Percentiles rank a stretch among this genome's conserved stretches.
These are phyloP conservation scores for Chrysosporium keratinophilum DNA, from an alignment of 2,329 filamentous ascomycete species.

Conservation along the genomic window DNA sequence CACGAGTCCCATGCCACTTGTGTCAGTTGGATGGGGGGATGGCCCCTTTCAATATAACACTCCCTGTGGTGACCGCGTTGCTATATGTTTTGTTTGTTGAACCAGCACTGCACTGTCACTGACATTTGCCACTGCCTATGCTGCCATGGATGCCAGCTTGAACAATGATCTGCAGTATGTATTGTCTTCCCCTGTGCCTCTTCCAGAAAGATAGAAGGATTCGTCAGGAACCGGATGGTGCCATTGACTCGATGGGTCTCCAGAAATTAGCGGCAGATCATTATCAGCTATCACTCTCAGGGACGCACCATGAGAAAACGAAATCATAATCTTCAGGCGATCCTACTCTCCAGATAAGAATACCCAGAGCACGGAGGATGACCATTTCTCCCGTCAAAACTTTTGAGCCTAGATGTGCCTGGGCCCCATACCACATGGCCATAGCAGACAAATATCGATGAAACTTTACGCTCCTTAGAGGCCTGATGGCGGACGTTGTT, in stretches of 20 bases:
- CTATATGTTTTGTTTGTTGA: neutral
- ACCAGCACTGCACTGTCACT: neutral
- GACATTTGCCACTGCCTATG: neutral
- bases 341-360: neutral
- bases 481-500: neutral
- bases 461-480: neutral
- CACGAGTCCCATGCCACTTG: neutral
- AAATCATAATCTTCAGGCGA: neutral
- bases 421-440: neutral
- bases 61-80: neutral
- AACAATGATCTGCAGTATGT: too few species aligned
- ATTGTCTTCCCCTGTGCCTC: too few species aligned
- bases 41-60: neutral
- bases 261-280: slow-evolving; percentile 4
- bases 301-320: too few species aligned
- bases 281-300: neutral
- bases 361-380: neutral
- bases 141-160: too few species aligned
- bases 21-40: neutral
- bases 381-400: neutral
- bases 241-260: neutral
- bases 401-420: slow-evolving; percentile 5
- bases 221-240: neutral
- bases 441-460: neutral
- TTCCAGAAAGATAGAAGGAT: neutral